Percentiles rank a stretch among this genome's conserved stretches.
These are phyloP conservation scores for Rhodamnia argentea DNA, from an alignment of 345 rosid genomes.

Conservation along the genomic window DNA sequence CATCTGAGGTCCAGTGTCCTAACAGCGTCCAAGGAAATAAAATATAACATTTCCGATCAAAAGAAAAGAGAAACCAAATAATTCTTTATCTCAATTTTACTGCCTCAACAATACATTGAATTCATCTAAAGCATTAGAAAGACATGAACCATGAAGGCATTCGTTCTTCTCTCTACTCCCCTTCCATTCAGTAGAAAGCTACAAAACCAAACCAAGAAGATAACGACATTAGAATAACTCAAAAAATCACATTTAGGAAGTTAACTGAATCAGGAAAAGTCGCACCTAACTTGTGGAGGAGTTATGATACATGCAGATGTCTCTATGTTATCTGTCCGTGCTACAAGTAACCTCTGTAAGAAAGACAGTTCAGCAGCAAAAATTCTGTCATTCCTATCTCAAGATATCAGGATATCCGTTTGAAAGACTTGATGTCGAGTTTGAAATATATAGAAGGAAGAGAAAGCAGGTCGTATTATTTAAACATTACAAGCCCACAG, in stretches of 20 bases:
- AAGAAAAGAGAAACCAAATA: not conserved
- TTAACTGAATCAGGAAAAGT: not conserved
- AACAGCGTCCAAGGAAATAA: conserved; percentile 1
- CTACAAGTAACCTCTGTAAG: conserved; percentile 71
- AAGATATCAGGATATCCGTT: not conserved
- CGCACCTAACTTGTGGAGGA: conserved; percentile 79
- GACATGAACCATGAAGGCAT: conserved; percentile 47
- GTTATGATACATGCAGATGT: conserved; percentile 71
- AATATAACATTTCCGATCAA: not conserved
- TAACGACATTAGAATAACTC: conserved; percentile 1
- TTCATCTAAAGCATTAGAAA: not conserved
- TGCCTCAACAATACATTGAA: not conserved
- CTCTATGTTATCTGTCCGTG: conserved; percentile 48
- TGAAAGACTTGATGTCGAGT: not conserved
- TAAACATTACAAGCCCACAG: too few relatives aligned
- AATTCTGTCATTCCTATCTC: not conserved
- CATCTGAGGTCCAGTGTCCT: conserved; percentile 83
- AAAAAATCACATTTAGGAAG: not conserved
- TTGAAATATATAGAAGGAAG: not conserved
- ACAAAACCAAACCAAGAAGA: conserved; percentile 7
- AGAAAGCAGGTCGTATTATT: not conserved
- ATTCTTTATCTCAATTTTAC: not conserved
- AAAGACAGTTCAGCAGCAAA: not conserved
- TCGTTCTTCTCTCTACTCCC: conserved; percentile 63
- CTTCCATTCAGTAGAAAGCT: conserved; percentile 87